Evolutionary conservation across 169 alveolate species (phyloP), one percentile per base, ranked within the genome.

Genomic region (Eimeria maxima): DNA sequence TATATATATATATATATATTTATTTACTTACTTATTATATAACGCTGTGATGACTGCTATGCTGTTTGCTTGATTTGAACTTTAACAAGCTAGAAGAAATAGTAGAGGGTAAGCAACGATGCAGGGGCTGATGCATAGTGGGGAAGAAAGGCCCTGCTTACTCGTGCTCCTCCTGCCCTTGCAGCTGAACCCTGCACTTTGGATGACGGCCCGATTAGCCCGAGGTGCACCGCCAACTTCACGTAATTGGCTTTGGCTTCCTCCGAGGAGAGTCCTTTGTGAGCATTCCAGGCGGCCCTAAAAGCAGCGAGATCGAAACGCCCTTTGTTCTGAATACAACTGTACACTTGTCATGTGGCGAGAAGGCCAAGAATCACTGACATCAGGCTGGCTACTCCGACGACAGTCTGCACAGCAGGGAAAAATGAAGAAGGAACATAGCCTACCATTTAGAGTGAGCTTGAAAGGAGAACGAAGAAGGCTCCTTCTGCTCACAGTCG

Each of bases 281-380:
- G 47, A 18, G 38, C 55, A n/a, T 69, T 18, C 95, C 95, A 92
- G 24, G 88, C 95, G 20, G 84, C 22, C 95, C 95, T 90, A 78
- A 73, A 53, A 42, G 38, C 50, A 47, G 69, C 71, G 27, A 2
- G 18, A 13, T 7, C 45, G n/a, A 4, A 22, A 24, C 38, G 24
- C 4, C 29, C 13, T 4, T 24, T 63, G 38, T 4, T 24, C 73
- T 22, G 11, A 22, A 4, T 4, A 2, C 4, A 22, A 24, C 73
- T 67, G 57, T 11, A 5, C 11, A 7, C 2, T 27, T 7, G 7
- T 67, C 22, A 67, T 1, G 29, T n/a, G n/a, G n/a, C n/a, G n/a
- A n/a, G n/a, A n/a, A n/a, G n/a, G n/a, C n/a, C n/a, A n/a, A n/a
- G n/a, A n/a, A n/a, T n/a, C n/a, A n/a, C n/a, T n/a, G n/a, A n/a